phyloP scores from a whole-genome alignment of 2,329 filamentous ascomycete genomes.

The Achaetomium macrosporum region DNA sequence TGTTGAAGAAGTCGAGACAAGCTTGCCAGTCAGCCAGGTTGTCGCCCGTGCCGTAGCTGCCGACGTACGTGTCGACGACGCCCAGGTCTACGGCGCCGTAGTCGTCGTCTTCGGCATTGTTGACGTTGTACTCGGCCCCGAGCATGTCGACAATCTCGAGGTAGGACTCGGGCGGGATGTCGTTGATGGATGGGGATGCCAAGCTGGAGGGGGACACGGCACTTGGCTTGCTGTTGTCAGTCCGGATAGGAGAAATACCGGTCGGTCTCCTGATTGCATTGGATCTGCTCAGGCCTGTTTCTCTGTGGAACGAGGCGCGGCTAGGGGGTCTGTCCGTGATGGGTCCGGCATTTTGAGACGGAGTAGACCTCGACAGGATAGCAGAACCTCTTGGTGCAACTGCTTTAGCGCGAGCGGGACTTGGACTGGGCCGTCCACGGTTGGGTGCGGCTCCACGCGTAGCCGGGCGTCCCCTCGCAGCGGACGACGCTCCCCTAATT shows the following conservation, averaged over 20 bases:
- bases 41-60: constrained; percentile 20
- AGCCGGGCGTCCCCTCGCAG: background rate
- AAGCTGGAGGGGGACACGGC: background rate
- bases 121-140: constrained; percentile 2
- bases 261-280: background rate
- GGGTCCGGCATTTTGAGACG: background rate
- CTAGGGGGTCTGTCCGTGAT: background rate
- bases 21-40: constrained; percentile 8
- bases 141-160: background rate
- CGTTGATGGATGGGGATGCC: background rate
- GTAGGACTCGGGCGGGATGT: background rate
- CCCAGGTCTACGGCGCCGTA: constrained; percentile 15
- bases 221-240: no score
- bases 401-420: no score
- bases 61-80: constrained; percentile 19
- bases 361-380: background rate
- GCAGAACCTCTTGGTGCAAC: no score
- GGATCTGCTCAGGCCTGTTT: background rate
- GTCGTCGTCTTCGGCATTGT: constrained; percentile 15
- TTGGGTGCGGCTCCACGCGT: background rate
- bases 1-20: constrained; percentile 19
- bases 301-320: background rate
- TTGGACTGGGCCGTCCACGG: background rate
- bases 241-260: no score
- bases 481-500: background rate